These are phyloP conservation scores for Oidium heveae DNA, from an alignment of 2,329 filamentous ascomycete species.

Conservation along the genomic window DNA sequence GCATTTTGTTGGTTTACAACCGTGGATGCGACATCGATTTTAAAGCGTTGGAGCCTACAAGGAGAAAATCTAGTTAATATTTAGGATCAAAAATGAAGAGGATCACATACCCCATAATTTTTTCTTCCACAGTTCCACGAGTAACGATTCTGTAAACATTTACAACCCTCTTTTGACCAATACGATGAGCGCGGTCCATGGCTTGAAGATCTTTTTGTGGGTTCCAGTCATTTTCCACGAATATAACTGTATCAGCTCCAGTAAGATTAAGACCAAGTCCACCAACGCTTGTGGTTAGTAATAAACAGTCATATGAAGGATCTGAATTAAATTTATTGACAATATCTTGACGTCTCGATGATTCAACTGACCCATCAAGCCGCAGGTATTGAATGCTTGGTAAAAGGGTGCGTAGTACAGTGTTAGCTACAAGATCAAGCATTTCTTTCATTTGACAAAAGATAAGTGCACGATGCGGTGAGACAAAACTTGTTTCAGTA, in stretches of 20 bases:
- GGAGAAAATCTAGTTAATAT: constrained; percentile 2
- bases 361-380: constrained; percentile 82
- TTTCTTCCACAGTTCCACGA: constrained; percentile 86
- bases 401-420: constrained; percentile 73
- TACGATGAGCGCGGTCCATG: constrained; percentile 95
- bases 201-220: constrained; percentile 95
- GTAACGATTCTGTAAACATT: constrained; percentile 97
- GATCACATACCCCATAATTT: constrained; percentile 53
- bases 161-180: constrained; percentile 98
- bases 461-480: constrained; percentile 80
- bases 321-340: constrained; percentile 98
- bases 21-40: constrained; percentile 93
- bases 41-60: constrained; percentile 78
- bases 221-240: constrained; percentile 99
- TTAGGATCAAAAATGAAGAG: neutral
- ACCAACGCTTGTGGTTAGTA: constrained; percentile 86
- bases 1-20: constrained; percentile 99
- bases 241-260: constrained; percentile 94
- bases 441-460: constrained; percentile 99
- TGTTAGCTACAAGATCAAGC: constrained; percentile 94
- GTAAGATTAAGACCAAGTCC: constrained; percentile 87
- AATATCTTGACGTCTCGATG: constrained; percentile 83
- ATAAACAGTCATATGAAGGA: constrained; percentile 79
- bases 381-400: constrained; percentile 80
- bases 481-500: constrained; percentile 53